Base-by-base conservation (phyloP, 2,329 filamentous ascomycete species). In the Trichoderma breve region DNA sequence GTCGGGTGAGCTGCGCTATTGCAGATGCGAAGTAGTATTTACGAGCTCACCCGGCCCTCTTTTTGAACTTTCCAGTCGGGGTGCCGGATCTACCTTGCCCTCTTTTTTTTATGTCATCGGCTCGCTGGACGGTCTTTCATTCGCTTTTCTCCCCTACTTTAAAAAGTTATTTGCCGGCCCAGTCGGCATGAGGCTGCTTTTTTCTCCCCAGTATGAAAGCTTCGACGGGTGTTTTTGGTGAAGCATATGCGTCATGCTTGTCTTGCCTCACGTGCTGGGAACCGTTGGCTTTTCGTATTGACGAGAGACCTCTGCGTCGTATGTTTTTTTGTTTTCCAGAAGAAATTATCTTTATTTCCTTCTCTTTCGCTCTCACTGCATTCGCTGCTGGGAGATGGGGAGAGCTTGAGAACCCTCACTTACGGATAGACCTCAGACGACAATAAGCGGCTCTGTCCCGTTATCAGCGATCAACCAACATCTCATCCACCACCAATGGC, bases 201-300 rank as follows among this genome's bases (percentile, higher is more conserved):
- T 71, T 24, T 32, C 32, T 61, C 71, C 70, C 71, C 78, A 81
- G 77, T 73, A 85, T 85, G 83, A 84, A 81, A 78, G 75, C 77
- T 75, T 78, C 82, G 77, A 81, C 79, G 79, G 81, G 80, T 77
- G 82, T 84, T 76, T 78, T 84, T 74, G 77, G 79, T 78, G 81
- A 82, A 77, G 79, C 81, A 60, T 83, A 82, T 77, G 76, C 81
- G 73, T 84, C 84, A 73, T 87, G 85, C 84, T 81, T 87, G 73
- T 81, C 82, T 74, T 83, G 82, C 72, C 74, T 87, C 74, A 80
- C 81, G 71, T 87, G 86, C 77, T 87, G 85, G 77, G 77, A 78
- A 74, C 81, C 83, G 73, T 76, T 82, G 73, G 76, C 79, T 71
- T 81, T 81, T 76, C 80, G 80, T 71, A 74, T 80, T 64, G 80